Conservation (phyloP, 305 asterid species). For the Fraxinus floribunda region DNA sequence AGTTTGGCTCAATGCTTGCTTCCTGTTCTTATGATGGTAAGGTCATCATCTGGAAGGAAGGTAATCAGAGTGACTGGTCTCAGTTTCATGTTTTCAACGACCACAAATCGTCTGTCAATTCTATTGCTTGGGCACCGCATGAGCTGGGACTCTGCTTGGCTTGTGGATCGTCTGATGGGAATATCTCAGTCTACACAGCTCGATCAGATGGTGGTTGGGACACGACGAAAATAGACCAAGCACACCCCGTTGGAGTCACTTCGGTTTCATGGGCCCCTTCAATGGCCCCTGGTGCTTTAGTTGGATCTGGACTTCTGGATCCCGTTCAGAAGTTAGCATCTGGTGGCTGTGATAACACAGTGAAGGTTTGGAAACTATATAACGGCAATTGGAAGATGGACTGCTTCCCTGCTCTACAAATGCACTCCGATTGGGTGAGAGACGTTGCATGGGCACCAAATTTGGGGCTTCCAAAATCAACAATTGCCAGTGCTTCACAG, state of each 20-base stretch:
- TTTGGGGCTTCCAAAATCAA: constrained; percentile 87
- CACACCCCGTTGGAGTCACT: constrained; percentile 94
- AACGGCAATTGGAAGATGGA: constrained; percentile 84
- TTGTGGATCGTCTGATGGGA: constrained; percentile 87
- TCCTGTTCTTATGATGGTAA: constrained; percentile 90
- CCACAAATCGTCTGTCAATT: constrained; percentile 81
- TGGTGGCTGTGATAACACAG: constrained; percentile 91
- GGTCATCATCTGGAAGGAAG: constrained; percentile 91
- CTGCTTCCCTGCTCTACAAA: constrained; percentile 81
- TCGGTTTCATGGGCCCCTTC: constrained; percentile 93
- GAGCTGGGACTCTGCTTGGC: constrained; percentile 90
- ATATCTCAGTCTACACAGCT: constrained; percentile 63
- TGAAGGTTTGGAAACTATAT: constrained; percentile 79
- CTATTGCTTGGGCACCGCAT: constrained; percentile 92
- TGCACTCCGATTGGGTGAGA: constrained; percentile 83
- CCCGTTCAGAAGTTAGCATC: constrained; percentile 87
- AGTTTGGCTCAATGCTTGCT: constrained; percentile 75
- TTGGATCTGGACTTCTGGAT: constrained; percentile 60
- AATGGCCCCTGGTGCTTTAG: constrained; percentile 73
- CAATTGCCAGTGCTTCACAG: constrained; percentile 91
- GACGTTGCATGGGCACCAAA: constrained; percentile 98
- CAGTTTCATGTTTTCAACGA: constrained; percentile 67
- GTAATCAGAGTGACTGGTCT: constrained; percentile 69
- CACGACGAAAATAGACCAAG: constrained; percentile 72
- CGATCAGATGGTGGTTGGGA: constrained; percentile 80